Conservation (phyloP, 768 basidiomycete species). For the Cystobasidiopsis lactophilus region DNA sequence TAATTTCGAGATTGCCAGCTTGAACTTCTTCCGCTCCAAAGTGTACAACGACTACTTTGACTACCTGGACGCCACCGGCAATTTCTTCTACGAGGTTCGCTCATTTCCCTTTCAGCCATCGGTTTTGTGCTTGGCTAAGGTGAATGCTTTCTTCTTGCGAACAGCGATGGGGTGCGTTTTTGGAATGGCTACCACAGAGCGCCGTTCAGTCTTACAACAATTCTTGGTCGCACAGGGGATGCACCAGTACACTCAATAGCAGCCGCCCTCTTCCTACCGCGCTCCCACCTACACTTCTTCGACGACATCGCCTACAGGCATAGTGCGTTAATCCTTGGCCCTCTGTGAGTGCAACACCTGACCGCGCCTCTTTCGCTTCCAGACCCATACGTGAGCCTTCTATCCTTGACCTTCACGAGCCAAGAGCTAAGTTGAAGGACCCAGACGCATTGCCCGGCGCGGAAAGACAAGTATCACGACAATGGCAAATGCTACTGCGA, state of each 20-base stretch:
- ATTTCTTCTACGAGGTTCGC: constrained; percentile 42
- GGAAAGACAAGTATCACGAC: constrained; percentile 20
- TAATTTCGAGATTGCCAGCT: constrained; percentile 74
- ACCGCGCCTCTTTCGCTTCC: background rate
- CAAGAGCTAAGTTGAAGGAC: constrained; percentile 33
- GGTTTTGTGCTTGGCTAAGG: too few species aligned
- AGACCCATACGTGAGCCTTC: background rate
- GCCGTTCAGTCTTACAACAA: too few species aligned
- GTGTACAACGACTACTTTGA: constrained; percentile 40
- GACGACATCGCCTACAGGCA: constrained; percentile 24
- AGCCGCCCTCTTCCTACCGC: constrained; percentile 65
- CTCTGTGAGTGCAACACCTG: background rate
- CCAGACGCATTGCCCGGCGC: constrained; percentile 32
- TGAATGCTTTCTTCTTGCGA: background rate
- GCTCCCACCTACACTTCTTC: constrained; percentile 80
- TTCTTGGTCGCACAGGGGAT: too few species aligned
- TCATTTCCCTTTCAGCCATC: constrained; percentile 21
- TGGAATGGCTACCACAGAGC: too few species aligned
- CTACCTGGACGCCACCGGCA: constrained; percentile 53
- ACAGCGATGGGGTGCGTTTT: background rate
- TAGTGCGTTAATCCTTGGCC: background rate
- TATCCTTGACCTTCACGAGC: background rate
- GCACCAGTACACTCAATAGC: constrained; percentile 79
- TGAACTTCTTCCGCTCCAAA: constrained; percentile 55
- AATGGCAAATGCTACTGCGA: constrained; percentile 15